These are phyloP conservation scores for Roridomyces roridus DNA, from an alignment of 768 basidiomycete genomes.

Conservation along the genomic window DNA sequence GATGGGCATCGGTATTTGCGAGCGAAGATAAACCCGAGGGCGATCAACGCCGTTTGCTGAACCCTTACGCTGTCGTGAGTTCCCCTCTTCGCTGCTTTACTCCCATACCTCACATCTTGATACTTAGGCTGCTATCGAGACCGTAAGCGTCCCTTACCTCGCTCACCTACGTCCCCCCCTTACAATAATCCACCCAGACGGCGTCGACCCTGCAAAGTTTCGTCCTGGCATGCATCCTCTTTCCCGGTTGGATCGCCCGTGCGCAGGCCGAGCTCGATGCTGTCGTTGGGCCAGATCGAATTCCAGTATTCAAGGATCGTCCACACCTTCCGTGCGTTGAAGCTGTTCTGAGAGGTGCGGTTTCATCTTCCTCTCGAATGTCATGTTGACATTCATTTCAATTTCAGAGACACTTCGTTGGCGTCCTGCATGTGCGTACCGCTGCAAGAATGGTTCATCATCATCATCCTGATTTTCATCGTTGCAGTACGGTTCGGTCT, in stretches of 20 bases:
- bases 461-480: background rate
- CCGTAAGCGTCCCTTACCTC: too few species aligned
- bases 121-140: too few species aligned
- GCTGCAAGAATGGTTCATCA: background rate
- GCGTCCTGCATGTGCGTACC: background rate
- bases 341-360: background rate
- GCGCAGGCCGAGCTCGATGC: constrained; percentile 14
- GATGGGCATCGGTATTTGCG: too few species aligned
- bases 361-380: background rate
- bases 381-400: background rate
- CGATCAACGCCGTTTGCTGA: too few species aligned
- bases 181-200: too few species aligned
- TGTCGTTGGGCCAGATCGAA: constrained; percentile 18
- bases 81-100: too few species aligned
- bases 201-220: background rate
- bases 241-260: background rate
- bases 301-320: constrained; percentile 10
- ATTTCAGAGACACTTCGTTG: background rate
- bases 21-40: too few species aligned
- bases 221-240: background rate
- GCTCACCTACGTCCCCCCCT: too few species aligned
- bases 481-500: background rate
- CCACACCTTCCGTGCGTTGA: constrained; percentile 15
- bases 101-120: too few species aligned
- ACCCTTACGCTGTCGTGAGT: too few species aligned